Base-by-base conservation (phyloP, 345 rosid genomes). In the Populus alba region DNA sequence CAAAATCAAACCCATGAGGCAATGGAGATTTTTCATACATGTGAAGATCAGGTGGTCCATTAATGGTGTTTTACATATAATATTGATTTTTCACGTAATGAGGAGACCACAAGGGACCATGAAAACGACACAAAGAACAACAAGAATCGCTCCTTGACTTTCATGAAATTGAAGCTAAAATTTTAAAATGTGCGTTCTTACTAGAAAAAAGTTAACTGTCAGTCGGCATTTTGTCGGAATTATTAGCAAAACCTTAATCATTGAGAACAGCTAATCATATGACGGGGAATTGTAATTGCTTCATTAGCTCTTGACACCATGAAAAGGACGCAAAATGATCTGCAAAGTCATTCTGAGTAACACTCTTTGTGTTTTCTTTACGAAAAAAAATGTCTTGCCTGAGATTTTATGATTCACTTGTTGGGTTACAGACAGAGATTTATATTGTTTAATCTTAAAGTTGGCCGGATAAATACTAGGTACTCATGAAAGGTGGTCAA, bases 301-400 rank as follows among this genome's bases (percentile, higher is more conserved):
- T n/a, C 10, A 13, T 66, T 47, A 66, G 71, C 78, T 75, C 47
- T 75, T 66, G 41, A 15, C 47, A 49, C 63, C n/a, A 31, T 66
- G 72, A 66, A 66, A 75, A 63, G 45, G 77, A 47, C 71, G 2
- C n/a, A 6, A 65, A 75, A 45, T 27, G 62, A 20, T 20, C 20
- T 25, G 16, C 18, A 29, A 37, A 35, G 7, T 11, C 7, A 59
- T 71, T 18, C 13, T 12, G 37, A 53, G 1, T 51, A 18, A 22
- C 23, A 16, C 2, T 8, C 16, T 33, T 18, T 51, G 7, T 71
- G 74, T 7, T 8, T 25, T 31, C 29, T 5, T 22, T 45, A 11
- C 20, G 29, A 4, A 57, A 38, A 23, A 37, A 37, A 63, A 39
- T 31, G 18, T 66, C 18, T 75, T 0, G 45, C 62, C 9, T 47